These are phyloP conservation scores for Bryopsis sp. DNA, from an alignment of 139 green algal genomes.

Conservation along the genomic window DNA sequence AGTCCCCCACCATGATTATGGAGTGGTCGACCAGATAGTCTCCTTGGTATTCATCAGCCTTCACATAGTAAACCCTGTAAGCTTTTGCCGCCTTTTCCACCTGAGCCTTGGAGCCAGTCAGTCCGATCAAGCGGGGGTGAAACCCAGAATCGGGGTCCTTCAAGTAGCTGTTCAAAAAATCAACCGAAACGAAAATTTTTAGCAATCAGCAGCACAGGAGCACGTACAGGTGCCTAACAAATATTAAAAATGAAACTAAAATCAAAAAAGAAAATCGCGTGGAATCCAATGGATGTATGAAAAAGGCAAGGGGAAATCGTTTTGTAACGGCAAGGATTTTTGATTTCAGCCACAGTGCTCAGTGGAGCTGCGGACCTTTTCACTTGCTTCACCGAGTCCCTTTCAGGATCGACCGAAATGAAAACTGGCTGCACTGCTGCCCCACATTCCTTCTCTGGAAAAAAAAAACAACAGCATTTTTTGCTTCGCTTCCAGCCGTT, in stretches of 20 bases:
- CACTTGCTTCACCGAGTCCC: conserved; percentile 56
- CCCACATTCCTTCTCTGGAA: conserved; percentile 14
- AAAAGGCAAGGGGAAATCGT: too few species aligned
- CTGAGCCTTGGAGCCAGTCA: conserved; percentile 74
- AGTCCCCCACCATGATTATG: conserved; percentile 94
- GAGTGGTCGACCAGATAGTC: conserved; percentile 98
- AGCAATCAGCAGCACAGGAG: conserved; percentile 17
- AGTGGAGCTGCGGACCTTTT: conserved; percentile 9
- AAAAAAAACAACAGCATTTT: background rate
- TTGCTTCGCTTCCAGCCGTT: too few species aligned
- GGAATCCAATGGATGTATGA: too few species aligned
- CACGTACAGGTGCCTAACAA: too few species aligned
- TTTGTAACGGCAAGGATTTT: too few species aligned
- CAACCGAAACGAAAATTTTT: too few species aligned
- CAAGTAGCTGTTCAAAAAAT: conserved; percentile 36
- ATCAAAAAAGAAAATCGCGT: too few species aligned
- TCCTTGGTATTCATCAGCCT: conserved; percentile 33
- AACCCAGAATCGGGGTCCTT: conserved; percentile 87
- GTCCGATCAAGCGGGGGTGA: conserved; percentile 84
- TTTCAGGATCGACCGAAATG: conserved; percentile 89
- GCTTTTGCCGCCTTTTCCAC: conserved; percentile 53
- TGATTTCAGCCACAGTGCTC: background rate
- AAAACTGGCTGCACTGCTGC: conserved; percentile 76
- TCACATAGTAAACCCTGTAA: conserved; percentile 57
- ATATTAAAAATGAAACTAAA: too few species aligned